Percentiles rank a stretch among this genome's conserved stretches.
Conservation (phyloP, 164 flowering plant species). For the Dillenia suffruticosa region DNA sequence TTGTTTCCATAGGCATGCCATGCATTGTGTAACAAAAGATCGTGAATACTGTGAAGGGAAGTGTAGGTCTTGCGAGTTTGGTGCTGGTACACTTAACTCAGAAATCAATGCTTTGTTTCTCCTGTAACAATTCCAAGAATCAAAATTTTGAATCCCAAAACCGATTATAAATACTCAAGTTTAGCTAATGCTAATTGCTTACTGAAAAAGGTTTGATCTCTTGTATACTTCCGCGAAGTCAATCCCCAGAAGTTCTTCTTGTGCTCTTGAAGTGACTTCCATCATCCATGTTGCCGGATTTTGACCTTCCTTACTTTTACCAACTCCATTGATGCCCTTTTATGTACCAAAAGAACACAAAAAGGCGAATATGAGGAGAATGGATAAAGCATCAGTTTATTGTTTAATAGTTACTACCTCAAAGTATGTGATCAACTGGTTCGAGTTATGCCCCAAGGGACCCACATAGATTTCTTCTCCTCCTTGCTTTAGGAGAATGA, state of each 20-base stretch:
- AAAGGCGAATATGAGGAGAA: background rate
- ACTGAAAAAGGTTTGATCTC: slow-evolving; percentile 32
- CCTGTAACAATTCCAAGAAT: slow-evolving; percentile 22
- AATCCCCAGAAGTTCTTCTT: slow-evolving; percentile 27
- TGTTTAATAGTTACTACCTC: slow-evolving; percentile 21
- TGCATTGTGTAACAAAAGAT: slow-evolving; percentile 39
- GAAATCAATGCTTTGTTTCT: slow-evolving; percentile 45
- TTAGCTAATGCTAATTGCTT: background rate
- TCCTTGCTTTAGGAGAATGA: slow-evolving; percentile 40
- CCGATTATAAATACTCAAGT: background rate
- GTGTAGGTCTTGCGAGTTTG: slow-evolving; percentile 38
- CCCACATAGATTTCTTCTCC: slow-evolving; percentile 44
- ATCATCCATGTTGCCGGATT: slow-evolving; percentile 54
- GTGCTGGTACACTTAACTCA: slow-evolving; percentile 38
- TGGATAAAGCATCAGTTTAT: background rate
- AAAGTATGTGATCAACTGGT: slow-evolving; percentile 35
- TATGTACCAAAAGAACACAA: slow-evolving; percentile 3
- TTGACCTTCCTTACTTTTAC: slow-evolving; percentile 33
- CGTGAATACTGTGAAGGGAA: slow-evolving; percentile 42
- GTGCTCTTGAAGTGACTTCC: slow-evolving; percentile 35
- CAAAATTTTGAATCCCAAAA: background rate
- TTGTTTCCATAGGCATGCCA: slow-evolving; percentile 58
- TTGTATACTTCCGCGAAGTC: slow-evolving; percentile 28
- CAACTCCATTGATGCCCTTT: slow-evolving; percentile 32
- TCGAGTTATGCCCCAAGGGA: slow-evolving; percentile 33